phyloP scores from a whole-genome alignment of 176 grass and related monocot species.

The Carex myosuroides region DNA sequence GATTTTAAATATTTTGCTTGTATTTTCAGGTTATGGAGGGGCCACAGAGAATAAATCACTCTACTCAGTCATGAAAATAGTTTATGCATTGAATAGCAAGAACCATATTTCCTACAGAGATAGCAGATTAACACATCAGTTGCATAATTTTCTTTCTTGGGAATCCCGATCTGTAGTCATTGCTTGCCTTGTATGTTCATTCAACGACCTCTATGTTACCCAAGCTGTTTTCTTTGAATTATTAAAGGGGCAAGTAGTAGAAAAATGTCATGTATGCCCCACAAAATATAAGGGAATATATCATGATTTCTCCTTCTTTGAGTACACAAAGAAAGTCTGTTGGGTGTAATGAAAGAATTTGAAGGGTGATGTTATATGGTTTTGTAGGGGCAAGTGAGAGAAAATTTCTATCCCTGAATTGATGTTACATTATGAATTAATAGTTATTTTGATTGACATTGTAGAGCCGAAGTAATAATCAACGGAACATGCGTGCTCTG shows the following conservation, averaged over 20 bases:
- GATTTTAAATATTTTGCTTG: neutral
- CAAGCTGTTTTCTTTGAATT: neutral
- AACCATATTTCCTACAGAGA: conserved; percentile 22
- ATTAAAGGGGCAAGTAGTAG: neutral
- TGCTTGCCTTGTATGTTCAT: conserved; percentile 5
- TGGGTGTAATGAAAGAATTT: neutral
- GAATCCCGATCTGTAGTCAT: conserved; percentile 20
- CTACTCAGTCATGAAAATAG: conserved; percentile 14
- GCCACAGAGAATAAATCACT: conserved; percentile 12
- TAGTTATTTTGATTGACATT: neutral
- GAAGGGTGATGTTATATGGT: neutral
- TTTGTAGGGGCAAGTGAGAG: neutral
- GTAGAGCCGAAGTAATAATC: conserved; percentile 7
- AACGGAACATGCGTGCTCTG: conserved; percentile 1
- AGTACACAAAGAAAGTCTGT: no score
- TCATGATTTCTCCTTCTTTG: no score
- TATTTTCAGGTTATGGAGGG: conserved; percentile 17
- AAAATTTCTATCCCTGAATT: neutral
- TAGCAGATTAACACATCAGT: conserved; percentile 1
- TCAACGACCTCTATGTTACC: neutral
- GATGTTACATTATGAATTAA: neutral
- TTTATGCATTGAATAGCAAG: conserved; percentile 19
- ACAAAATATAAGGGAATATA: neutral
- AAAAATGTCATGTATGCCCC: neutral
- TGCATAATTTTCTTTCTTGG: conserved; percentile 11